These are phyloP conservation scores for Fusarium nematophilum DNA, from an alignment of 2,329 filamentous ascomycete species.

Conservation along the genomic window DNA sequence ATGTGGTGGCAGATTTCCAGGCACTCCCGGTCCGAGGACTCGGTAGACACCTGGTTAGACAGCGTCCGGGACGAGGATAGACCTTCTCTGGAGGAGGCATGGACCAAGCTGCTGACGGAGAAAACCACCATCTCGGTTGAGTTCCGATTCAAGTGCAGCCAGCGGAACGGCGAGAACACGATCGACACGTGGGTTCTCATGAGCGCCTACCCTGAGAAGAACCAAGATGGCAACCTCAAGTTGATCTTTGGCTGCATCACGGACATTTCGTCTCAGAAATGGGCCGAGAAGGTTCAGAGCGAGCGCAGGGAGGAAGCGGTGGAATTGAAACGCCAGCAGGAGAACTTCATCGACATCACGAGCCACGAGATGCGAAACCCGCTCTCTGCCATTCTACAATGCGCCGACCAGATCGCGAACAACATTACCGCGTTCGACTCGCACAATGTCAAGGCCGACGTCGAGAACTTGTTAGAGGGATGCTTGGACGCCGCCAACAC, in stretches of 20 bases:
- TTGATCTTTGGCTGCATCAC: constrained; percentile 85
- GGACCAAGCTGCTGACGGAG: constrained; percentile 70
- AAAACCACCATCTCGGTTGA: constrained; percentile 75
- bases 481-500: constrained; percentile 83
- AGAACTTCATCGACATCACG: constrained; percentile 80
- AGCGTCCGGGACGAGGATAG: constrained; percentile 76
- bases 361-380: constrained; percentile 83
- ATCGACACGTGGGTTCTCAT: constrained; percentile 82
- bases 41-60: constrained; percentile 76
- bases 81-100: constrained; percentile 66
- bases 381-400: constrained; percentile 79
- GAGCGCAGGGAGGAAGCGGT: constrained; percentile 83
- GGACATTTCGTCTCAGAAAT: constrained; percentile 87
- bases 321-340: constrained; percentile 78
- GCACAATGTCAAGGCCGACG: constrained; percentile 53
- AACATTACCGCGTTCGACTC: constrained; percentile 58
- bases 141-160: constrained; percentile 78
- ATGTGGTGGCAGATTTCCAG: constrained; percentile 80
- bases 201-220: constrained; percentile 79
- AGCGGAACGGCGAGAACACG: constrained; percentile 68
- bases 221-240: constrained; percentile 72
- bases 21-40: constrained; percentile 68
- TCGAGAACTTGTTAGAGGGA: constrained; percentile 62
- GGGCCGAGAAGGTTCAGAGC: constrained; percentile 83
- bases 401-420: constrained; percentile 76